Conservation (phyloP, 257 asterid species). For the Solanum ossicruentum region DNA sequence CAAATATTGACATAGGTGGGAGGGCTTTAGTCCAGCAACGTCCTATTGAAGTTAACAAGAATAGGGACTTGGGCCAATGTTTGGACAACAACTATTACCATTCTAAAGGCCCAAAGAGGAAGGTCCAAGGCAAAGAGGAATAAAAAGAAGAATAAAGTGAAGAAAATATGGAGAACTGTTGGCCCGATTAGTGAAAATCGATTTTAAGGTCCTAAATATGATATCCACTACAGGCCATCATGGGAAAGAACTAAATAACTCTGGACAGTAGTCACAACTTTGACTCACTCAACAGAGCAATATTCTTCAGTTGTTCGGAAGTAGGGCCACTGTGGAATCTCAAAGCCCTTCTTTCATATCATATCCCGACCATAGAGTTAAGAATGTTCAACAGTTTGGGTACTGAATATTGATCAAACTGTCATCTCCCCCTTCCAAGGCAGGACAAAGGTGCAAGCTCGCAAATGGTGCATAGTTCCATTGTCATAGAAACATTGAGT, state of each 20-base stretch:
- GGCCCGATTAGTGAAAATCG: not conserved
- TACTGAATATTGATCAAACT: not conserved
- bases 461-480: not conserved
- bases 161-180: not conserved
- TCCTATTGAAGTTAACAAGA: too few species aligned
- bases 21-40: too few species aligned
- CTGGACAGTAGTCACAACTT: not conserved
- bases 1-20: too few species aligned
- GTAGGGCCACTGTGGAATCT: not conserved
- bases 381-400: not conserved
- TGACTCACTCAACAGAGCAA: not conserved
- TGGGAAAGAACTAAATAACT: not conserved
- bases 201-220: not conserved
- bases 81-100: not conserved
- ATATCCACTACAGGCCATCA: not conserved
- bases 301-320: not conserved
- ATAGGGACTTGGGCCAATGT: not conserved
- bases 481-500: not conserved
- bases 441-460: not conserved
- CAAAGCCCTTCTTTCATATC: not conserved
- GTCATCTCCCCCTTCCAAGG: not conserved
- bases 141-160: not conserved
- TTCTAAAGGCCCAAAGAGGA: not conserved
- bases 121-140: not conserved
- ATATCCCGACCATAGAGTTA: not conserved